A percentile compares a stretch with the other conserved stretches of the same genome.
Conservation (phyloP, 257 asterid genomes). For the Forsythia suspensa region DNA sequence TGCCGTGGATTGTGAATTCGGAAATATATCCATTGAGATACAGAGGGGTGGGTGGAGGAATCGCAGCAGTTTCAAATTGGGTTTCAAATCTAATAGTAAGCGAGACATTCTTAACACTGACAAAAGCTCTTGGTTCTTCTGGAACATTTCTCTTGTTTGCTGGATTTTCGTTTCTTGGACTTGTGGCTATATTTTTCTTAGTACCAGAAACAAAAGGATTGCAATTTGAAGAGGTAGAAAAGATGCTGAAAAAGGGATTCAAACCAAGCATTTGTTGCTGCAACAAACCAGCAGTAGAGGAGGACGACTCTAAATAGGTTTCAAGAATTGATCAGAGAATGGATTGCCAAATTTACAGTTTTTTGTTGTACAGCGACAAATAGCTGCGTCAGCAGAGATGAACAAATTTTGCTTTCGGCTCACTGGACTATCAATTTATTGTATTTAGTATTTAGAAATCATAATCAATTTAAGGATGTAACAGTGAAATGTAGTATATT, state of each 20-base stretch:
- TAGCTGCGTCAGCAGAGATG: too few species aligned
- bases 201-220: constrained; percentile 26
- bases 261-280: constrained; percentile 5
- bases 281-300: neutral
- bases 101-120: constrained; percentile 21
- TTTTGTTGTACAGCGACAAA: too few species aligned
- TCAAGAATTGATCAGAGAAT: too few species aligned
- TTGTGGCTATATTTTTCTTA: constrained; percentile 16
- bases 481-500: too few species aligned
- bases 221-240: constrained; percentile 24
- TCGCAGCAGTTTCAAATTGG: constrained; percentile 27
- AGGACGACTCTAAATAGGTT: too few species aligned
- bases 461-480: too few species aligned
- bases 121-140: constrained; percentile 19
- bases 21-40: constrained; percentile 24
- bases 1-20: constrained; percentile 24
- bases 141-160: constrained; percentile 25
- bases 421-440: too few species aligned
- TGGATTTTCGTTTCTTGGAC: constrained; percentile 21
- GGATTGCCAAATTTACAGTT: neutral
- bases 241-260: constrained; percentile 19
- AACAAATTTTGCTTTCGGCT: too few species aligned
- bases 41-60: constrained; percentile 26
- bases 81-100: constrained; percentile 22
- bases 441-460: too few species aligned